These are phyloP conservation scores for Baudoinia panamericana DNA, from an alignment of 495 filamentous ascomycete genomes.

Conservation along the genomic window DNA sequence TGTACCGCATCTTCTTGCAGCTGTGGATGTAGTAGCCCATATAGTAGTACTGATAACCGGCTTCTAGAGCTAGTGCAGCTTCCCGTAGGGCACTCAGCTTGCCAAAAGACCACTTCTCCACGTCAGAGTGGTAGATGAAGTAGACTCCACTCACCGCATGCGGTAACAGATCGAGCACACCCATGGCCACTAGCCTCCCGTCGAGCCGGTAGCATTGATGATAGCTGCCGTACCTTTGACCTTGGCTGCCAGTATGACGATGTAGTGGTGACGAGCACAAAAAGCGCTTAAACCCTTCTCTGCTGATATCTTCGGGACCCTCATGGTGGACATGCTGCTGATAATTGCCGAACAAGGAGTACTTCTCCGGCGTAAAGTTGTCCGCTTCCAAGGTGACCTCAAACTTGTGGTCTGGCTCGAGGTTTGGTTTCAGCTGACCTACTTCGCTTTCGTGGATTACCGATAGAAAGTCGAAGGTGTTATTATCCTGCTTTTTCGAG, in stretches of 20 bases:
- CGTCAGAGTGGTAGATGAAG: conserved; percentile 76
- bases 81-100: conserved; percentile 82
- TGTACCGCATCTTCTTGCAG: conserved; percentile 78
- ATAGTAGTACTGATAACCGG: conserved; percentile 59
- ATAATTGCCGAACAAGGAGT: conserved; percentile 68
- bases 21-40: conserved; percentile 66
- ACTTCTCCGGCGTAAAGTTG: conserved; percentile 80
- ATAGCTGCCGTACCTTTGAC: conserved; percentile 64
- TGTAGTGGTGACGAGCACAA: conserved; percentile 68
- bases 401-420: conserved; percentile 64
- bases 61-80: conserved; percentile 63
- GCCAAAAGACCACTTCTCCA: conserved; percentile 66
- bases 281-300: conserved; percentile 62
- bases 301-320: conserved; percentile 49
- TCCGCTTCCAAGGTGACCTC: conserved; percentile 69
- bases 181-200: conserved; percentile 74
- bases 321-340: conserved; percentile 73
- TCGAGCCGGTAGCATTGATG: conserved; percentile 93
- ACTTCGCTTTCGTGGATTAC: conserved; percentile 63
- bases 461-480: conserved; percentile 48
- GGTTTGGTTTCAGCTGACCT: conserved; percentile 39
- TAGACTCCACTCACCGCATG: conserved; percentile 86
- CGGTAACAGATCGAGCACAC: conserved; percentile 78
- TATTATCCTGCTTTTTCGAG: conserved; percentile 59
- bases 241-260: conserved; percentile 32